Conservation (phyloP, 1,284 basidiomycete species). For the Xerocomus subilludens region DNA sequence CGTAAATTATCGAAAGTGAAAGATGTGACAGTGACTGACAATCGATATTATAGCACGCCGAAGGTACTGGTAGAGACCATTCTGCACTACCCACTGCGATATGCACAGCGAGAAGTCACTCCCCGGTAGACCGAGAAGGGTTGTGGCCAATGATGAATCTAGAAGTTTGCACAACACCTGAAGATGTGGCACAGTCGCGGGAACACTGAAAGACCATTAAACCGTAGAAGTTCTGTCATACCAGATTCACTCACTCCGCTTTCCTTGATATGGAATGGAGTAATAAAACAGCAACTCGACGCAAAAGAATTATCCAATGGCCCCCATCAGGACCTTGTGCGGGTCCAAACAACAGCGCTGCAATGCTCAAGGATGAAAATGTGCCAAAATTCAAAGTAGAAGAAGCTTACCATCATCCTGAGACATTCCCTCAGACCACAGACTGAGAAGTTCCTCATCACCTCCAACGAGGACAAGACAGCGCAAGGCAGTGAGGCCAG, state of each 20-base stretch:
- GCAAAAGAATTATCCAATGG: slow-evolving; percentile 70
- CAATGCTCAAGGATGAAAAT: slow-evolving; percentile 25
- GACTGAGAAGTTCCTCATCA: slow-evolving; percentile 64
- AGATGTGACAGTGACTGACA: slow-evolving; percentile 37
- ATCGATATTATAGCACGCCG: slow-evolving; percentile 40
- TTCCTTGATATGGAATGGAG: slow-evolving; percentile 62
- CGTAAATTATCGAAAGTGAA: slow-evolving; percentile 15
- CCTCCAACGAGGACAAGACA: slow-evolving; percentile 69
- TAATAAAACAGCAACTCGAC: slow-evolving; percentile 61
- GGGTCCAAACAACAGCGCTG: slow-evolving; percentile 60
- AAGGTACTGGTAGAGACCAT: slow-evolving; percentile 39
- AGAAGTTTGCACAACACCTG: slow-evolving; percentile 48
- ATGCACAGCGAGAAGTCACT: slow-evolving; percentile 33
- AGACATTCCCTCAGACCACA: slow-evolving; percentile 60
- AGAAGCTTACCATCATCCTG: slow-evolving; percentile 58
- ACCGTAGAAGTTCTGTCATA: neutral
- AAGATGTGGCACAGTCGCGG: slow-evolving; percentile 42
- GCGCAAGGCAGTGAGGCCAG: slow-evolving; percentile 65
- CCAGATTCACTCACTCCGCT: slow-evolving; percentile 58
- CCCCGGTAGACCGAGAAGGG: slow-evolving; percentile 30
- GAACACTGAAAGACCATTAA: slow-evolving; percentile 46
- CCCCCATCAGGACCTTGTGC: slow-evolving; percentile 54
- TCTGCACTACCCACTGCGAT: slow-evolving; percentile 35
- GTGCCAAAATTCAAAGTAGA: neutral
- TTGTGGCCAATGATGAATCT: slow-evolving; percentile 27